phyloP scores from a whole-genome alignment of 2,329 filamentous ascomycete genomes.

The Arthroderma uncinatum region DNA sequence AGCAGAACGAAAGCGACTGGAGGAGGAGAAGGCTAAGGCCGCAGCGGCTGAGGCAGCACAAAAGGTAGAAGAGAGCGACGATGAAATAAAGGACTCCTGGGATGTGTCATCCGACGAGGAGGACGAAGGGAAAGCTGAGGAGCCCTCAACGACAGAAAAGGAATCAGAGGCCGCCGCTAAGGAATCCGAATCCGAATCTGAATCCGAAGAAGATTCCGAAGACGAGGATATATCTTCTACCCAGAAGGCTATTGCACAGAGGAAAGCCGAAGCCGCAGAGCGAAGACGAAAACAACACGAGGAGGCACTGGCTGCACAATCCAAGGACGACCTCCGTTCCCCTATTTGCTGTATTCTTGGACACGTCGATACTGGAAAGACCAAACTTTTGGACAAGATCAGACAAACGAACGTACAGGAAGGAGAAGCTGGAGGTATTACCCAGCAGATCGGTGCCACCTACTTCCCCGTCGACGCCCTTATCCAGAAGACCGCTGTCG shows the following conservation, averaged over 20 bases:
- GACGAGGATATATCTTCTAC: slow-evolving; percentile 61
- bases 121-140: slow-evolving; percentile 54
- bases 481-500: slow-evolving; percentile 79
- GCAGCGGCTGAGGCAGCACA: slow-evolving; percentile 70
- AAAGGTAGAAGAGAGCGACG: slow-evolving; percentile 57
- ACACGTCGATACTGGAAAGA: slow-evolving; percentile 99
- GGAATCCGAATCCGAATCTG: slow-evolving; percentile 43
- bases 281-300: slow-evolving; percentile 82
- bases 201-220: slow-evolving; percentile 50
- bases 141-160: slow-evolving; percentile 21
- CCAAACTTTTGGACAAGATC: slow-evolving; percentile 97
- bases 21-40: slow-evolving; percentile 58
- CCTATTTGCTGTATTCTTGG: slow-evolving; percentile 99
- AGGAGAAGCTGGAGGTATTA: slow-evolving; percentile 98
- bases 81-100: slow-evolving; percentile 87
- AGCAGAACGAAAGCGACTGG: slow-evolving; percentile 46
- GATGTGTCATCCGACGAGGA: slow-evolving; percentile 54
- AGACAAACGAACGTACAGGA: slow-evolving; percentile 98
- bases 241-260: slow-evolving; percentile 58
- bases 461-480: slow-evolving; percentile 97
- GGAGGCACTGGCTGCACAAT: slow-evolving; percentile 79
- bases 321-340: slow-evolving; percentile 87
- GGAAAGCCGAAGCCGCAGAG: slow-evolving; percentile 81
- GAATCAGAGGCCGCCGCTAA: slow-evolving; percentile 24
- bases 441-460: slow-evolving; percentile 97